These are phyloP conservation scores for Tylopilus sp. DNA, from an alignment of 768 basidiomycete genomes.

Conservation along the genomic window DNA sequence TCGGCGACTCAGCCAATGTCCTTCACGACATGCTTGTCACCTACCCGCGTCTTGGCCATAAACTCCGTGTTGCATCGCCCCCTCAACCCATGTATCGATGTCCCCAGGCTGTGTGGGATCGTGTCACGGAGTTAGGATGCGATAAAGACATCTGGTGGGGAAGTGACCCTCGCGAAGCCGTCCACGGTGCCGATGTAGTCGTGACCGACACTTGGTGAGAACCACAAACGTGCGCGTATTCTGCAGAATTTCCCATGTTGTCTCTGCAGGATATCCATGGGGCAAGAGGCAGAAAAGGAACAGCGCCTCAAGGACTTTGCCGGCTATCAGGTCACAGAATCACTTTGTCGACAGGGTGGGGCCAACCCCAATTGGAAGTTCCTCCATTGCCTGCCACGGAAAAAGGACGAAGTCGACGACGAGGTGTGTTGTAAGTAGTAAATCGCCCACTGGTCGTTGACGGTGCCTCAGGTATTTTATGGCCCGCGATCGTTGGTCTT, in stretches of 20 bases:
- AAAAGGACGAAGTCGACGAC: conserved; percentile 91
- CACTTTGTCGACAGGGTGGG: conserved; percentile 73
- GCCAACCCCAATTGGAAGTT: conserved; percentile 91
- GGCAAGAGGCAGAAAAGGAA: conserved; percentile 91
- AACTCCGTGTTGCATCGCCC: conserved; percentile 82
- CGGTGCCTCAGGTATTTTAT: conserved; percentile 72
- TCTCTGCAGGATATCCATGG: conserved; percentile 89
- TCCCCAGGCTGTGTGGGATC: conserved; percentile 73
- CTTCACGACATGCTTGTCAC: conserved; percentile 97
- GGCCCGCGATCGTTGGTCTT: conserved; percentile 89
- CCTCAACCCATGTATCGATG: conserved; percentile 56
- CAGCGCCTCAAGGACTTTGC: conserved; percentile 82
- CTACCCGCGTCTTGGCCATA: conserved; percentile 87
- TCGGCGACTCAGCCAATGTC: conserved; percentile 94
- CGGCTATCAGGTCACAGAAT: conserved; percentile 93
- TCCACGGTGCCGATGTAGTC: conserved; percentile 88
- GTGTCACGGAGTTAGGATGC: conserved; percentile 71
- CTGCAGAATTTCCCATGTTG: not conserved
- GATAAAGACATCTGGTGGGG: conserved; percentile 74
- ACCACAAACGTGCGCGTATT: not conserved
- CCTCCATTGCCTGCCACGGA: conserved; percentile 93
- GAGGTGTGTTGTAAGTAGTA: conserved; percentile 49
- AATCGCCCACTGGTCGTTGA: not conserved
- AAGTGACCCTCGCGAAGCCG: conserved; percentile 79
- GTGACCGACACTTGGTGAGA: conserved; percentile 94